Conservation (phyloP, 2,329 filamentous ascomycete species). For the Trichoderma sp. region DNA sequence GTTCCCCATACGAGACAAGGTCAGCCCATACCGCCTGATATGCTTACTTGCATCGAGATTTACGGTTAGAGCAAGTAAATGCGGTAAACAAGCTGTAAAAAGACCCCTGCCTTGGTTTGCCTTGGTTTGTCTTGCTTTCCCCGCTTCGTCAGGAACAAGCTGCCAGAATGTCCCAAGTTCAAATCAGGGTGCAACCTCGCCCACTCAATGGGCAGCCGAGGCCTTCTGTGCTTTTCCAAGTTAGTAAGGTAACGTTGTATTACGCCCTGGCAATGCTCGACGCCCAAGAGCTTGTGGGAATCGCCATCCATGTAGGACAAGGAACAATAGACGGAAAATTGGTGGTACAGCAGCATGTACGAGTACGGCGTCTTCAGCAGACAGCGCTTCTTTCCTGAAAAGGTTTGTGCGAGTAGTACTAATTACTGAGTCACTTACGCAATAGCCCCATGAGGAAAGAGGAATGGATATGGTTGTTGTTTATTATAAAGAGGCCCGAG, state of each 20-base stretch:
- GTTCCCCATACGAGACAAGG: not conserved
- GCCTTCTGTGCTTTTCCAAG: not conserved
- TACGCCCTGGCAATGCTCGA: not conserved
- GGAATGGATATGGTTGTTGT: not conserved
- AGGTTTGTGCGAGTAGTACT: not conserved
- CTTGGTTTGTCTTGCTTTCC: not conserved
- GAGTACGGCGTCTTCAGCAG: not conserved
- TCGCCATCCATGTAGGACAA: not conserved
- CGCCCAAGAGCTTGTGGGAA: not conserved
- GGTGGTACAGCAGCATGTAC: not conserved
- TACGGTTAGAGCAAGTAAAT: not conserved
- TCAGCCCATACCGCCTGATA: not conserved
- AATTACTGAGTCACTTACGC: not conserved
- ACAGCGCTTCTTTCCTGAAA: not conserved
- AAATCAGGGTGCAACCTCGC: not conserved
- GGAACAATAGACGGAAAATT: not conserved
- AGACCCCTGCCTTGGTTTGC: not conserved
- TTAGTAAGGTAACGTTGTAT: slow-evolving; percentile 20
- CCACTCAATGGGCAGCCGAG: not conserved
- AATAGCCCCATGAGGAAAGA: not conserved
- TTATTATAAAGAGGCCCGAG: not conserved
- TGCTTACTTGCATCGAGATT: not conserved
- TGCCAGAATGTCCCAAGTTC: slow-evolving; percentile 1
- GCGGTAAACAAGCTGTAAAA: not conserved
- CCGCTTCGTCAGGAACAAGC: slow-evolving; percentile 14